phyloP scores from a whole-genome alignment of 2,329 filamentous ascomycete genomes.

The Apiospora pterosperma region DNA sequence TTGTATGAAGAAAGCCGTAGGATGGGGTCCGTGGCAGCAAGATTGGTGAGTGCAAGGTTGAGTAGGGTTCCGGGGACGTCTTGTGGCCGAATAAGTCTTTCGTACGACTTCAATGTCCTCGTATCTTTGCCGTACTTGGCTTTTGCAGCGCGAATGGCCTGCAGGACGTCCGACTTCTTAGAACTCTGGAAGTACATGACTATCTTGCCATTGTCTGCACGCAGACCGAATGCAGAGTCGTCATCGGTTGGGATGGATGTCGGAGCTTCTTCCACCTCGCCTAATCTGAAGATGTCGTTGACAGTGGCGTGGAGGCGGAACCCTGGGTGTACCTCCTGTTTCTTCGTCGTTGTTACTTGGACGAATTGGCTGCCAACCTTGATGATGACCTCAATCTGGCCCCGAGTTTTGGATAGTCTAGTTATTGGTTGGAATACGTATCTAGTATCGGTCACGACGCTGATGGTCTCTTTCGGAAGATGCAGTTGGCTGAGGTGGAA shows the following conservation, averaged over 20 bases:
- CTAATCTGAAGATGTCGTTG: constrained; percentile 67
- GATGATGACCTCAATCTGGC: constrained; percentile 67
- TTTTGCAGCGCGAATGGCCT: constrained; percentile 61
- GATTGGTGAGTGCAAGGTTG: constrained; percentile 64
- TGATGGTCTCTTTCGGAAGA: constrained; percentile 67
- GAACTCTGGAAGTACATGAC: constrained; percentile 70
- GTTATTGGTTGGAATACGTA: constrained; percentile 65
- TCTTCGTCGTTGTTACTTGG: constrained; percentile 65
- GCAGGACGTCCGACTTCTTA: constrained; percentile 60
- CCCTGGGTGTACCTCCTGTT: constrained; percentile 63
- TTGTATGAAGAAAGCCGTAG: constrained; percentile 66
- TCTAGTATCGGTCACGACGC: constrained; percentile 62
- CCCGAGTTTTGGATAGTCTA: constrained; percentile 63
- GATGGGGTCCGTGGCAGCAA: constrained; percentile 58
- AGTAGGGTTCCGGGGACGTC: constrained; percentile 68
- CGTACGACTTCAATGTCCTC: constrained; percentile 57
- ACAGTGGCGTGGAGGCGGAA: constrained; percentile 60
- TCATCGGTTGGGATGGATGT: constrained; percentile 63
- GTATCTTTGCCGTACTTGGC: constrained; percentile 62
- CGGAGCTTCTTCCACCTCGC: constrained; percentile 65
- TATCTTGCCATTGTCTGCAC: constrained; percentile 66
- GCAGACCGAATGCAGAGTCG: constrained; percentile 63
- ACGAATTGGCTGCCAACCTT: constrained; percentile 69
- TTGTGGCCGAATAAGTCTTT: constrained; percentile 64
- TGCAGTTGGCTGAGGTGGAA: constrained; percentile 66